These are phyloP conservation scores for Penicillium subrubescens DNA, from an alignment of 495 filamentous ascomycete genomes.

Conservation along the genomic window DNA sequence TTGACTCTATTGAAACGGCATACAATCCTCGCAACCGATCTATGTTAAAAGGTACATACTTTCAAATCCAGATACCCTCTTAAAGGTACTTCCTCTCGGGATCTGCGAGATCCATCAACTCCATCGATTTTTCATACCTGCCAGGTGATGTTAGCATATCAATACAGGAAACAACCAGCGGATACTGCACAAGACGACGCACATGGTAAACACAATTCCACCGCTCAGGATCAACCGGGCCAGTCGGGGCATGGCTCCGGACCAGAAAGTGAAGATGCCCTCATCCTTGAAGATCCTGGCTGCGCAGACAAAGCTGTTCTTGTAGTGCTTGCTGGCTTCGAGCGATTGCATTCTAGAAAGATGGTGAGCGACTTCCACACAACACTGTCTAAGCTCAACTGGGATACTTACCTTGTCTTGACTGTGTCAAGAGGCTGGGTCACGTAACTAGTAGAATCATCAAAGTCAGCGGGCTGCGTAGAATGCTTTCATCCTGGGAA, in stretches of 20 bases:
- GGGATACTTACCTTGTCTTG: constrained; percentile 70
- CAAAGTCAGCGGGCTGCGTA: not conserved
- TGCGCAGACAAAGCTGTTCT: constrained; percentile 86
- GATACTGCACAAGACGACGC: constrained; percentile 35
- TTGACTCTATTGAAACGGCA: constrained; percentile 43
- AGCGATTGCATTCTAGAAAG: constrained; percentile 86
- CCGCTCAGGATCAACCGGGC: constrained; percentile 85
- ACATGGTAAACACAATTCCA: constrained; percentile 98
- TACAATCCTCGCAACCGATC: constrained; percentile 57
- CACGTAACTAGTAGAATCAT: constrained; percentile 46
- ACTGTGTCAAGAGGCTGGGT: constrained; percentile 94
- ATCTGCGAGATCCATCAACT: constrained; percentile 77
- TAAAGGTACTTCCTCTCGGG: constrained; percentile 84
- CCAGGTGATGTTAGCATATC: constrained; percentile 16
- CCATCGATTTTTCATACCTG: constrained; percentile 96
- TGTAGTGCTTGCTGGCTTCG: constrained; percentile 80
- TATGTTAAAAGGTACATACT: constrained; percentile 1
- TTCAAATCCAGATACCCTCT: constrained; percentile 1
- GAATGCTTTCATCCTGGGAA: not conserved
- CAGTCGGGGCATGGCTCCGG: constrained; percentile 83
- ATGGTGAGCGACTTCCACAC: constrained; percentile 10
- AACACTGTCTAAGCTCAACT: not conserved
- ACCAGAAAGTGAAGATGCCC: constrained; percentile 90
- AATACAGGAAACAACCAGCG: not conserved
- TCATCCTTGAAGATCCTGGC: constrained; percentile 84